Base-by-base conservation (phyloP, 768 basidiomycete genomes). In the Phylloporus sp. region DNA sequence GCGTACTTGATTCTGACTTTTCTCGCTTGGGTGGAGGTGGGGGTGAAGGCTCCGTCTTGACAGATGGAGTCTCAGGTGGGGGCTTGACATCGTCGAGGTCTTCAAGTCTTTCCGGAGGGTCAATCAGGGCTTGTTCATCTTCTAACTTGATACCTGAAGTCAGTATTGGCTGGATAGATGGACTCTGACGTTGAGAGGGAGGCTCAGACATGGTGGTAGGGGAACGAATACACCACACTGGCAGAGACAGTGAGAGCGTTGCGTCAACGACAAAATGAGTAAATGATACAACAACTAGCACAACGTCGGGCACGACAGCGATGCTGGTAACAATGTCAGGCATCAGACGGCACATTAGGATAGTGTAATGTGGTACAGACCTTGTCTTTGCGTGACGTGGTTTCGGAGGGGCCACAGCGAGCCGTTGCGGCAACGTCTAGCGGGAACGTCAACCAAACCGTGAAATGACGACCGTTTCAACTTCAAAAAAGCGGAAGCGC, bases 401-500 rank as follows among this genome's bases (percentile, higher is more conserved):
- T 44, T 43, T 43, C 26, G 42, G 42, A 43, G 39, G 32, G 40
- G 34, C 34, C 28, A 43, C 49, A 39, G 18, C 27, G 24, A 48
- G 43, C 35, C 41, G 49, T 45, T n/a, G n/a, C n/a, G n/a, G 28
- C 43, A 35, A 38, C 41, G 48, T 38, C 49, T 48, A 45, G 42
- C 44, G 38, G 51, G 32, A 50, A 50, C 56, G 61, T 58, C 52
- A 41, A 57, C 58, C 57, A 44, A 44, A 53, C 43, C 24, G 50
- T 27, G 44, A 18, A 36, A 68, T 68, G 61, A 43, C 56, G 42
- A 36, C 67, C 11, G 45, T 49, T 52, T 43, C 64, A 53, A 53
- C 55, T 46, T 65, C 71, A 59, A 77, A 73, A 66, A 81, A 82
- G 62, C 74, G 80, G 51, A 82, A 82, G 62, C 73, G 79, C 55